Base-by-base conservation (phyloP, 768 basidiomycete genomes). In the Tylopilus plumbeoviolaceoides region DNA sequence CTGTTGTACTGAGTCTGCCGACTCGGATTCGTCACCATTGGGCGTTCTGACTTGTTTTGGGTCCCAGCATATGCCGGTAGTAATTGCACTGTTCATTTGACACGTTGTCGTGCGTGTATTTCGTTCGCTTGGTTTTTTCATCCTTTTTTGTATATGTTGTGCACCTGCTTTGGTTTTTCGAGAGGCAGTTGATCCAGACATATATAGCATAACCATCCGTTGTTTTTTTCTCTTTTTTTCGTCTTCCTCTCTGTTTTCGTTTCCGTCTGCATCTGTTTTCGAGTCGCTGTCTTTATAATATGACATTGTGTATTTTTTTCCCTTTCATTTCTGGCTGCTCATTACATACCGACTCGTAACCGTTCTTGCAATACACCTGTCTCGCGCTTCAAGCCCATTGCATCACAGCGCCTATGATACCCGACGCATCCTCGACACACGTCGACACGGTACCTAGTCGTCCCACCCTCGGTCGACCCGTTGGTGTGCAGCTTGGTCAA, bases 391-490 rank as follows among this genome's bases (percentile, higher is more conserved):
- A 5, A 23, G 23, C 23, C 23, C 23, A 23, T 23, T 5, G 23
- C 5, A 23, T 23, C 23, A 23, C 23, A 23, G 23, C 23, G 23
- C n/a, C n/a, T n/a, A n/a, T n/a, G n/a, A n/a, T n/a, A 23, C 23
- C 23, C 23, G 5, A 23, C 5, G 23, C 23, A 23, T 23, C 23
- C 23, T 23, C 23, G 23, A 23, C 4, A 5, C 23, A 23, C 23
- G 23, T 23, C 23, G 23, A 5, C 23, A 23, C 23, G 4, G 23
- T 23, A 20, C 21, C 23, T 42, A 42, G 7, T 11, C 3, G 15
- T 30, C 14, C 62, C 63, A 3, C 47, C 61, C 0, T 60, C 59
- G 4, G 48, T 57, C 40, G 66, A 25, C 36, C 68, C 66, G 30
- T 68, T 53, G 4, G 59, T 14, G 2, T 50, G 59, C 0, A 68